Conservation (phyloP, 169 alveolate species). For the Ophryocystis elektroscirrha region DNA sequence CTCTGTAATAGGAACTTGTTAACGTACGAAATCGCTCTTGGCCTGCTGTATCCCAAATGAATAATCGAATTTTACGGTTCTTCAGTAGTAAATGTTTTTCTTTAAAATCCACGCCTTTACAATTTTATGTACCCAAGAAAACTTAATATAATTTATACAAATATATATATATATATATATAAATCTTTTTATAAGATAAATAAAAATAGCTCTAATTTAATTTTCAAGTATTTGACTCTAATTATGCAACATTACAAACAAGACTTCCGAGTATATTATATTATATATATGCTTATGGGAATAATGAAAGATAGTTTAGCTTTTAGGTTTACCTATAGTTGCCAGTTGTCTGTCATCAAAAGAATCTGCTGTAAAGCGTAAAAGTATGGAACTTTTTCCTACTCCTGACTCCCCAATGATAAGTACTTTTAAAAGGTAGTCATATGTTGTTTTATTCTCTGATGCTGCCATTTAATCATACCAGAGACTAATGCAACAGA, state of each 20-base stretch:
- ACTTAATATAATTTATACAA: too few relatives aligned
- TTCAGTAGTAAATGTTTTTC: neutral
- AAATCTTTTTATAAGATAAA: too few relatives aligned
- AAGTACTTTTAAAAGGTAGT: conserved; percentile 67
- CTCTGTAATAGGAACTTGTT: conserved; percentile 74
- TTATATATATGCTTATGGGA: too few relatives aligned
- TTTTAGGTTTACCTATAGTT: conserved; percentile 48
- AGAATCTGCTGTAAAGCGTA: conserved; percentile 59
- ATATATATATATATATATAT: too few relatives aligned
- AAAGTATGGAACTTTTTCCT: conserved; percentile 67
- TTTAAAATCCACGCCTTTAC: conserved; percentile 26
- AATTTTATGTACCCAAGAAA: too few relatives aligned
- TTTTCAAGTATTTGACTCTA: too few relatives aligned
- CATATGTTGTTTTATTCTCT: conserved; percentile 19
- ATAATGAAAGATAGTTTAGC: too few relatives aligned
- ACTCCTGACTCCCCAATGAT: conserved; percentile 83
- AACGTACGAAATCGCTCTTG: conserved; percentile 79
- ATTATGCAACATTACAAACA: too few relatives aligned
- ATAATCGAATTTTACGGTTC: too few relatives aligned
- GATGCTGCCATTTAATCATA: neutral
- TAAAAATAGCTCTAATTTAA: too few relatives aligned
- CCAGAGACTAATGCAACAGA: too few relatives aligned
- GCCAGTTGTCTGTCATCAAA: conserved; percentile 50
- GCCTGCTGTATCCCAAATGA: conserved; percentile 83
- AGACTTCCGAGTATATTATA: too few relatives aligned